phyloP scores from a whole-genome alignment of 129 eudicot species.

The Rutidosis leptorrhynchoides region DNA sequence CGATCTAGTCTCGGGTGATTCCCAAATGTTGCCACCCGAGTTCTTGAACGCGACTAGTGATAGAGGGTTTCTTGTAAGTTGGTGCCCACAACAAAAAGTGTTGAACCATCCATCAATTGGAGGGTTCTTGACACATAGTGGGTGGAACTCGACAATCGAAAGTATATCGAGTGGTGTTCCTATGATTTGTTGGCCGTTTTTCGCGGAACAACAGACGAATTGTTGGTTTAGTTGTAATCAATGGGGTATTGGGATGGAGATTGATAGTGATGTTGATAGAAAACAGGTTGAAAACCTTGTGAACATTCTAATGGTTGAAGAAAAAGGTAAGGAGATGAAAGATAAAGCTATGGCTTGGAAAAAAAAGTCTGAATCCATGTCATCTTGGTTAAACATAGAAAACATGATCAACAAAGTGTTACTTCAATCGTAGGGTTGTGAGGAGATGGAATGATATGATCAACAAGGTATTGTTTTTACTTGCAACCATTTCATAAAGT shows the following conservation, averaged over 20 bases:
- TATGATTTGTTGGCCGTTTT: constrained; percentile 27
- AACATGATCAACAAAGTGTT: constrained; percentile 21
- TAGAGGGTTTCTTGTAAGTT: constrained; percentile 18
- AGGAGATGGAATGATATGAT: too few species aligned
- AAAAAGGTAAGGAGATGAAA: constrained; percentile 32
- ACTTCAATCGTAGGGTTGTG: constrained; percentile 22
- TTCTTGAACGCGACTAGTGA: constrained; percentile 1
- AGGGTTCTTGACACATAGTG: constrained; percentile 30
- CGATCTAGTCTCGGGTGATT: constrained; percentile 11
- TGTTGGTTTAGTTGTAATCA: constrained; percentile 10
- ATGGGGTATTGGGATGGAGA: constrained; percentile 31
- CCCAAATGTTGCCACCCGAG: constrained; percentile 16
- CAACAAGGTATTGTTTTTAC: too few species aligned
- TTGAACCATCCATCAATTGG: constrained; percentile 29
- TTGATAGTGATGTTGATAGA: constrained; percentile 13
- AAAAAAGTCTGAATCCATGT: constrained; percentile 12
- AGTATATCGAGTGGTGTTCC: constrained; percentile 22
- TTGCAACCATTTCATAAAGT: too few species aligned
- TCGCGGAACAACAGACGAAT: constrained; percentile 20
- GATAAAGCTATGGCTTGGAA: constrained; percentile 29
- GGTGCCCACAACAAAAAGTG: constrained; percentile 31
- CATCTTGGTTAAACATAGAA: constrained; percentile 20
- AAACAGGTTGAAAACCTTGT: too few species aligned
- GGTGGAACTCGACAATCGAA: too few species aligned
- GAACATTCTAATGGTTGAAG: constrained; percentile 31